These are phyloP conservation scores for Neopestalotiopsis rosae DNA, from an alignment of 2,329 filamentous ascomycete genomes.

Conservation along the genomic window DNA sequence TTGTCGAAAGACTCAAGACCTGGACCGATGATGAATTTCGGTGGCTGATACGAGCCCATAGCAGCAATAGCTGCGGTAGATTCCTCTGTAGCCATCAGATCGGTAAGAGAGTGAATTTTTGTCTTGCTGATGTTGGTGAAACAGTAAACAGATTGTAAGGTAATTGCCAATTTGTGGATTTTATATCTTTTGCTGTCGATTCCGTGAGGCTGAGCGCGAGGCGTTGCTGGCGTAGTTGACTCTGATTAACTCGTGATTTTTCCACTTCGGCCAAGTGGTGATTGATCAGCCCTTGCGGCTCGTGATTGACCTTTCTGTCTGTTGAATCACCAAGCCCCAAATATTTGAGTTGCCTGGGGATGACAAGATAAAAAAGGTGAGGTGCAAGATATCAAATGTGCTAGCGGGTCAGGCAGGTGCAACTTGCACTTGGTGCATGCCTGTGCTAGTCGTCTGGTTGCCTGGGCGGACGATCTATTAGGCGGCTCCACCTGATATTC, in stretches of 20 bases:
- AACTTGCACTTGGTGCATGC: not conserved
- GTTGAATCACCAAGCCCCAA: not conserved
- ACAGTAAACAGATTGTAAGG: not conserved
- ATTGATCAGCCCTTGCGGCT: not conserved
- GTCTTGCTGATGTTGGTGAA: not conserved
- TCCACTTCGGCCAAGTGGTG: not conserved
- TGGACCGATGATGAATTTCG: slow-evolving; percentile 26
- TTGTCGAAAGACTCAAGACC: slow-evolving; percentile 28
- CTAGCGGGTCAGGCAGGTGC: not conserved
- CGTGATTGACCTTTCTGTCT: not conserved
- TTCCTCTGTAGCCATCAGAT: not conserved
- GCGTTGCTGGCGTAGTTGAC: not conserved
- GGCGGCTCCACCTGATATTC: not conserved
- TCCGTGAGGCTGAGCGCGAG: not conserved
- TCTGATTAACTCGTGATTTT: not conserved
- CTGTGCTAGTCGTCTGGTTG: not conserved
- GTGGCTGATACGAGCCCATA: slow-evolving; percentile 14
- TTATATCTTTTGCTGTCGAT: not conserved
- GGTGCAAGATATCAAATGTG: not conserved
- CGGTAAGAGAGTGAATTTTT: not conserved
- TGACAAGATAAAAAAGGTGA: not conserved
- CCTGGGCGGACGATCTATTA: not conserved
- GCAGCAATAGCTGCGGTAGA: not conserved
- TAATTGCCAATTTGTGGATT: not conserved
- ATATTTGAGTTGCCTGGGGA: not conserved